Conservation (phyloP, 2,329 filamentous ascomycete species). For the Cordyceps sp. region DNA sequence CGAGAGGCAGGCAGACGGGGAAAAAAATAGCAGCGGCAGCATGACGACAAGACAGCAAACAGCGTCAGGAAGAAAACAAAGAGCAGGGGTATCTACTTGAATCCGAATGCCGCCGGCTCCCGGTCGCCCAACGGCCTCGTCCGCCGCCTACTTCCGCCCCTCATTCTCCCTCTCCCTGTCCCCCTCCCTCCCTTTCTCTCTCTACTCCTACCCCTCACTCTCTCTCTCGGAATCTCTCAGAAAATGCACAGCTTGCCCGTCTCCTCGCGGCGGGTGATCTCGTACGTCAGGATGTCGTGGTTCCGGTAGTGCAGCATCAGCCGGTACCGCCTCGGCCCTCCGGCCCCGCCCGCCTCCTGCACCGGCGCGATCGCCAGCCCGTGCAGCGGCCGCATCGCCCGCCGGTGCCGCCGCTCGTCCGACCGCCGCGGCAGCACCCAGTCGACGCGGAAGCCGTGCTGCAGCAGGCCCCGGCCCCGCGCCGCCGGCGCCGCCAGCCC, state of each 20-base stretch:
- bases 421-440: conserved; percentile 27
- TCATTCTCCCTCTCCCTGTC: neutral
- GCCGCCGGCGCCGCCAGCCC: conserved; percentile 11
- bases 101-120: too few relatives aligned
- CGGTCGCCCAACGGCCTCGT: too few relatives aligned
- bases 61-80: too few relatives aligned
- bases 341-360: conserved; percentile 19
- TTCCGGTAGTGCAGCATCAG: conserved; percentile 58
- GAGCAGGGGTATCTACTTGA: too few relatives aligned
- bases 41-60: too few relatives aligned
- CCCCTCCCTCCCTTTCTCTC: neutral
- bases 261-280: conserved; percentile 31
- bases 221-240: conserved; percentile 5
- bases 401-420: conserved; percentile 26
- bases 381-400: conserved; percentile 36
- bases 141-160: too few relatives aligned
- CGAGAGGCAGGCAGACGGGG: too few relatives aligned
- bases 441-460: conserved; percentile 35
- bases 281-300: conserved; percentile 54
- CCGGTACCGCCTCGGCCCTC: conserved; percentile 36
- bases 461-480: conserved; percentile 7
- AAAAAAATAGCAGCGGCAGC: too few relatives aligned
- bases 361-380: conserved; percentile 54
- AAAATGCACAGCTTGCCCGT: conserved; percentile 19
- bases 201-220: neutral